Base-by-base conservation (phyloP, 129 eudicot genomes). In the Tagetes erecta region DNA sequence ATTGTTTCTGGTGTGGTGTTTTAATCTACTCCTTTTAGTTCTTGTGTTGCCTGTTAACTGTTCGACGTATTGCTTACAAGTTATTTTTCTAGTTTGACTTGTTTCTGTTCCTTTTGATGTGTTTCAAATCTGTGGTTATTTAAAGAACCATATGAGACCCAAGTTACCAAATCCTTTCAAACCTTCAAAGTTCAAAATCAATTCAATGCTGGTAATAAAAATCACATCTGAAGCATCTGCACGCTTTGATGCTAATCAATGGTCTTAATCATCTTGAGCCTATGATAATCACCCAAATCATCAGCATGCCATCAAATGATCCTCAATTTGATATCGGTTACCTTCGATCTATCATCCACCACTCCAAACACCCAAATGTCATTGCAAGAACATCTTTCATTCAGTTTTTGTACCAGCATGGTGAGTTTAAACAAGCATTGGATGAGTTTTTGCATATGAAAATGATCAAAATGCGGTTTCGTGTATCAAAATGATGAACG, bases 221-320 rank as follows among this genome's bases (percentile, higher is more conserved):
- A 49, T 80, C 36, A 80, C 74, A 7, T n/a, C 53, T 68, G 64
- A 74, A 73, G 39, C 80, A 74, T 39, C 46, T 74, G 3, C 83
- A 80, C 31, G 80, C 75, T 38, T 7, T 80, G 20, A 40, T 80
- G 6, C 58, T 80, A 14, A 63, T 67, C 20, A 80, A 74, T 8
- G 80, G 83, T 14, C 59, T 80, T 52, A 67, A 67, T 46, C 39
- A 80, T 74, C 80, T 80, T 60, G 71, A 73, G 71, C 74, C 83
- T 12, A 33, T 74, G 7, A 27, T 80, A 39, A 50, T 74, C 65
- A 67, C 69, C 70, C 76, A 74, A 80, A 68, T 67, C 8, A 27
- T 59, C 2, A 73, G 5, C 71, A 73, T 14, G 8, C 31, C 6
- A 80, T 39, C 57, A 6, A 40, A 58, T 13, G 53, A 67, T 62